Conservation (phyloP, 805 yeast genomes). For the Ascoidea asiatica region DNA sequence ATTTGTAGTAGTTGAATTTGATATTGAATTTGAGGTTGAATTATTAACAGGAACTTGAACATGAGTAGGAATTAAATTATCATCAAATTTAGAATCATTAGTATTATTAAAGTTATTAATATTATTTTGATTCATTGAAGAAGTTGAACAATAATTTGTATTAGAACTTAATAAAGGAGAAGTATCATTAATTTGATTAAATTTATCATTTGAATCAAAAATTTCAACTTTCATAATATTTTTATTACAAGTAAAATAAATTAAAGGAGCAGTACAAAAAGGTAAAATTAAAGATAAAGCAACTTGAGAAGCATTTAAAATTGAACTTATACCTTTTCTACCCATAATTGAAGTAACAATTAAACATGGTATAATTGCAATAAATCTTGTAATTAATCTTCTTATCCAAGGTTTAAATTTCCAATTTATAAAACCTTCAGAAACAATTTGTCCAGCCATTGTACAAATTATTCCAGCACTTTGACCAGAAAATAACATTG, state of each 20-base stretch:
- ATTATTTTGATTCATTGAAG: background rate
- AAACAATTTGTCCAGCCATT: conserved; percentile 85
- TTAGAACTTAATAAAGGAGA: background rate
- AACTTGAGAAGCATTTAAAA: conserved; percentile 74
- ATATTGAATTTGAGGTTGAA: background rate
- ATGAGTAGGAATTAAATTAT: no score
- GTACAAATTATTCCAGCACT: conserved; percentile 93
- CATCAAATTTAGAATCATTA: no score
- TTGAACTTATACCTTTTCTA: conserved; percentile 64
- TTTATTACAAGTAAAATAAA: conserved; percentile 64
- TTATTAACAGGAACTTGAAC: background rate
- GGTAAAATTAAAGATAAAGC: conserved; percentile 72
- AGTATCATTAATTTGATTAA: background rate
- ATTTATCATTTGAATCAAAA: background rate
- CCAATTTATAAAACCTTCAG: conserved; percentile 81
- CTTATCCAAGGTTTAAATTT: conserved; percentile 71
- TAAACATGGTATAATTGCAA: conserved; percentile 79
- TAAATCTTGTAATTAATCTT: conserved; percentile 64
- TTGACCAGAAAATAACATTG: conserved; percentile 83
- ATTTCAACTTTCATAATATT: conserved; percentile 42
- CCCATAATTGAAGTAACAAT: conserved; percentile 63
- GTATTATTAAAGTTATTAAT: no score
- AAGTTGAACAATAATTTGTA: no score
- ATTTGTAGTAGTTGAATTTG: no score
- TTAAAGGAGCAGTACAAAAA: conserved; percentile 77